Evolutionary conservation across 2,329 filamentous ascomycete genomes (phyloP).

Genomic region (Orbilia ellipsospora): DNA sequence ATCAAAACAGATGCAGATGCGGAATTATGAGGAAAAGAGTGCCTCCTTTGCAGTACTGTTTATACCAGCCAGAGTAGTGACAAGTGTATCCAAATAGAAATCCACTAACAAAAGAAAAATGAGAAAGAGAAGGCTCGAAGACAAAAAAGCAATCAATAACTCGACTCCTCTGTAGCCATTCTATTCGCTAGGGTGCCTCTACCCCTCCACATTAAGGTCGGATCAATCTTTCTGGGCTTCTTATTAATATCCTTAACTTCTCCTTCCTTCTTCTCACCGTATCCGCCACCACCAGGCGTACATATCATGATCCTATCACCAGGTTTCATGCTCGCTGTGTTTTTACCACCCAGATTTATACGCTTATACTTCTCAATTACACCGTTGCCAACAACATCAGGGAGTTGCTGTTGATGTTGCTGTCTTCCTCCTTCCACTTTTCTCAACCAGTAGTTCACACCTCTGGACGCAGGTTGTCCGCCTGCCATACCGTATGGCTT

Average conservation of each 20-base stretch:
- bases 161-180: conserved; percentile 67
- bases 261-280: conserved; percentile 63
- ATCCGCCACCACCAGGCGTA: conserved; percentile 83
- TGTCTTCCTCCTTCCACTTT: conserved; percentile 66
- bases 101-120: neutral
- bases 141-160: conserved; percentile 49
- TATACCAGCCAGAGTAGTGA: conserved; percentile 5
- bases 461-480: conserved; percentile 80
- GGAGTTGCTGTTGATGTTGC: no score
- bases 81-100: neutral
- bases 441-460: conserved; percentile 87
- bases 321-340: conserved; percentile 78
- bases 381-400: conserved; percentile 39
- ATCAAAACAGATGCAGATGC: neutral
- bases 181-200: conserved; percentile 67
- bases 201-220: conserved; percentile 70
- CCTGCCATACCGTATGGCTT: conserved; percentile 85
- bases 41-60: conserved; percentile 11
- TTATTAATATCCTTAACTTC: conserved; percentile 68
- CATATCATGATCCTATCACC: conserved; percentile 81
- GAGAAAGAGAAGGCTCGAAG: conserved; percentile 6
- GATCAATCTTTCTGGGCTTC: conserved; percentile 71
- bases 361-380: conserved; percentile 69
- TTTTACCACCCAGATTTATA: conserved; percentile 82
- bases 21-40: neutral